phyloP scores from a whole-genome alignment of 2,329 filamentous ascomycete genomes.

The Stemphylium lycopersici region DNA sequence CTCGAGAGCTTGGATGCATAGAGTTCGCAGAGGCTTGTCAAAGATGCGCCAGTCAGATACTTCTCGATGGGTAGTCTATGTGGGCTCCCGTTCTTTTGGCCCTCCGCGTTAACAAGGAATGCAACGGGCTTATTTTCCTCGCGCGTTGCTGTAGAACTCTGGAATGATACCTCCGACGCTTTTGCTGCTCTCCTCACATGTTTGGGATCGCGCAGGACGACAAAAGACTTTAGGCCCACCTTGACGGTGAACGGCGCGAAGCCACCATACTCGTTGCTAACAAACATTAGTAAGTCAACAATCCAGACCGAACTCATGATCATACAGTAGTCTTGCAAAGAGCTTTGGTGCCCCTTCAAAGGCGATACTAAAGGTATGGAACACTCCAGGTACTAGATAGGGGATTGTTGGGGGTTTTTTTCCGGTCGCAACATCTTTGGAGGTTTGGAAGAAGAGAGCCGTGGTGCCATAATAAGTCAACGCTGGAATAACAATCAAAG shows the following conservation, averaged over 20 bases:
- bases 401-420: conserved; percentile 33
- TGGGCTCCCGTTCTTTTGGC: background rate
- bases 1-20: conserved; percentile 30
- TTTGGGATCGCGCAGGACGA: conserved; percentile 29
- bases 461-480: conserved; percentile 33
- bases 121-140: background rate
- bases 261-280: conserved; percentile 31
- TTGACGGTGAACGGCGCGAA: conserved; percentile 32
- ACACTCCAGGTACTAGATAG: conserved; percentile 31
- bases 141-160: background rate
- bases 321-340: conserved; percentile 35
- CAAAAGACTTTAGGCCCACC: conserved; percentile 24
- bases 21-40: conserved; percentile 17
- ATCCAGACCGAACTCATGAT: background rate
- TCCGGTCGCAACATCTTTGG: conserved; percentile 11
- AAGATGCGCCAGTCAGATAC: conserved; percentile 21
- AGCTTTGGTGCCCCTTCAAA: conserved; percentile 27
- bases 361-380: conserved; percentile 27
- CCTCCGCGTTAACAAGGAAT: no score
- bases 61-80: conserved; percentile 15
- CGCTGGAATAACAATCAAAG: conserved; percentile 17
- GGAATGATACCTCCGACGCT: background rate
- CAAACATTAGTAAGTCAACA: conserved; percentile 4
- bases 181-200: conserved; percentile 27
- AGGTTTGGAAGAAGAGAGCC: conserved; percentile 21